Conservation (phyloP, 345 rosid genomes). For the Raphanus sativus region DNA sequence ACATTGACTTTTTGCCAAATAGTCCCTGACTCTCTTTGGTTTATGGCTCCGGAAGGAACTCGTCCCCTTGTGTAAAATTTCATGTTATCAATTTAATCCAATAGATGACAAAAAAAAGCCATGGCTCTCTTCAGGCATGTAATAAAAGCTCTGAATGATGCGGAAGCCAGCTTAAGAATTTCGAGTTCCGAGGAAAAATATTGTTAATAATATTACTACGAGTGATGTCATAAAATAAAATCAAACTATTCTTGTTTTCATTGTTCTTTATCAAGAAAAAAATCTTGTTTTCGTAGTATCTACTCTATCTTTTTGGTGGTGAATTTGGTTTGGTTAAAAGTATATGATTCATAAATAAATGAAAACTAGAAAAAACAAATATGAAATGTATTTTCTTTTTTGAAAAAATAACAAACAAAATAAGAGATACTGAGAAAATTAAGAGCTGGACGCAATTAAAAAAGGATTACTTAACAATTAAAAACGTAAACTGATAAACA, state of each 20-base stretch:
- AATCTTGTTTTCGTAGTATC: not conserved
- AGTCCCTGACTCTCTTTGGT: not conserved
- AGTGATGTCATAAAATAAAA: not conserved
- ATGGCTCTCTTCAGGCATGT: conserved; percentile 9
- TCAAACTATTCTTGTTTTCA: not conserved
- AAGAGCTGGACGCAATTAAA: not conserved
- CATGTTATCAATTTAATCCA: too few species aligned
- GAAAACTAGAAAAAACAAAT: not conserved
- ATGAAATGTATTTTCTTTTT: not conserved
- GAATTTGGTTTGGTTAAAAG: not conserved
- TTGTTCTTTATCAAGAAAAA: too few species aligned
- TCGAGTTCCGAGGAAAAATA: conserved; percentile 14
- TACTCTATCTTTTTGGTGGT: not conserved
- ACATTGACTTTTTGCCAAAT: not conserved
- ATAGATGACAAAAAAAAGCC: too few species aligned
- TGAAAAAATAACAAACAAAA: not conserved
- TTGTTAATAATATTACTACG: not conserved
- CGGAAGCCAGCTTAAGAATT: not conserved
- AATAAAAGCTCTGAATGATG: not conserved
- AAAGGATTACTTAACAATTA: not conserved
- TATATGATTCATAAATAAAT: not conserved
- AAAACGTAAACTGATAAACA: not conserved
- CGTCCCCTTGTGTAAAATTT: too few species aligned
- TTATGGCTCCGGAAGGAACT: too few species aligned
- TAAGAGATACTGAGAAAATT: not conserved